Conservation (phyloP, 1,284 basidiomycete species). For the Spongiforma sp. region DNA sequence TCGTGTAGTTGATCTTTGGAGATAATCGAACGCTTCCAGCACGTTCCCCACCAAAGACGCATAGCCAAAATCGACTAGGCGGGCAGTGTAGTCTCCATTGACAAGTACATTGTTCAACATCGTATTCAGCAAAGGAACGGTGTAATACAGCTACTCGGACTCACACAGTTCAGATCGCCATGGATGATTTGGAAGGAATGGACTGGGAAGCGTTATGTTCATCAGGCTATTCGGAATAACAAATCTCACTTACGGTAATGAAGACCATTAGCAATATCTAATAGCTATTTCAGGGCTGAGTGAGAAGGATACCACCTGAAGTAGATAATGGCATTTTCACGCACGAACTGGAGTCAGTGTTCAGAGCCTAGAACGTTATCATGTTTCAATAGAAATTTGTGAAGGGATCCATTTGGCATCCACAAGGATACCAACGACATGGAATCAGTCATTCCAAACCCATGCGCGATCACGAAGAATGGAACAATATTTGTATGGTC, state of each 20-base stretch:
- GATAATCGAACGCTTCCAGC: not conserved
- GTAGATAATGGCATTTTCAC: no score
- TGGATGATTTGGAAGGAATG: not conserved
- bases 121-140: no score
- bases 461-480: constrained; percentile 19
- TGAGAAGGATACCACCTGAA: not conserved
- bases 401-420: constrained; percentile 15
- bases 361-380: not conserved
- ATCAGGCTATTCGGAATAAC: not conserved
- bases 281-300: not conserved
- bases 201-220: not conserved
- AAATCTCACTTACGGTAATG: not conserved
- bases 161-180: no score
- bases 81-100: no score
- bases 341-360: not conserved
- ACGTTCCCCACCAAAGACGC: not conserved
- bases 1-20: not conserved
- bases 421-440: constrained; percentile 24
- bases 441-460: constrained; percentile 16
- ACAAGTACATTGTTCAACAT: not conserved
- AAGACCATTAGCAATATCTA: no score
- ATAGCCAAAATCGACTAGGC: not conserved
- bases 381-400: not conserved
- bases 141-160: no score
- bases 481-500: no score